A percentile compares a stretch with the other conserved stretches of the same genome.
phyloP scores from a whole-genome alignment of 2,329 filamentous ascomycete genomes.

The Neofusicoccum sp. region DNA sequence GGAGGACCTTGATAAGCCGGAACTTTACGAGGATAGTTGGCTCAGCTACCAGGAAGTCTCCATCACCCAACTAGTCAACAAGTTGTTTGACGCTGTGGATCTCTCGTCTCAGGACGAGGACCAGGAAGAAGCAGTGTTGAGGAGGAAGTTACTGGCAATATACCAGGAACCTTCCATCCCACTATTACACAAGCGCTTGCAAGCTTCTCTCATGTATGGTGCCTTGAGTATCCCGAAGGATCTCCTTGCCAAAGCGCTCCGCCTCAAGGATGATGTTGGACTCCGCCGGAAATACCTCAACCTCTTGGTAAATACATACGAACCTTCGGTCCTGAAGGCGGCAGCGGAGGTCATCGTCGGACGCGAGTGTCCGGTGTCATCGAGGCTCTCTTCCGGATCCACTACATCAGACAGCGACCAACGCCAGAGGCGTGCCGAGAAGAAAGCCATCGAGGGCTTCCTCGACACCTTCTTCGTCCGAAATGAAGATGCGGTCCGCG shows the following conservation, averaged over 20 bases:
- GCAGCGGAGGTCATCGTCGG: slow-evolving; percentile 63
- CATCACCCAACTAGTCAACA: slow-evolving; percentile 63
- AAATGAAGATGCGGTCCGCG: slow-evolving; percentile 57
- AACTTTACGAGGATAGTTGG: slow-evolving; percentile 66
- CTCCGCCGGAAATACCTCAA: slow-evolving; percentile 59
- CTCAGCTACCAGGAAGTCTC: slow-evolving; percentile 63
- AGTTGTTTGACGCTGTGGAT: slow-evolving; percentile 50
- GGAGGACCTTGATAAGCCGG: slow-evolving; percentile 58
- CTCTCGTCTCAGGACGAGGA: slow-evolving; percentile 23
- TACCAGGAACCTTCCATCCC: slow-evolving; percentile 58
- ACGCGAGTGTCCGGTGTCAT: slow-evolving; percentile 48
- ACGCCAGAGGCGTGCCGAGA: slow-evolving; percentile 39
- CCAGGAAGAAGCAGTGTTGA: slow-evolving; percentile 34
- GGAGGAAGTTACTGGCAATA: slow-evolving; percentile 53
- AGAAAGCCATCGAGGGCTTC: slow-evolving; percentile 54
- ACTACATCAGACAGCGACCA: slow-evolving; percentile 39
- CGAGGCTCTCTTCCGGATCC: slow-evolving; percentile 39
- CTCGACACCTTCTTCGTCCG: slow-evolving; percentile 60
- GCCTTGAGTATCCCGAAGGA: slow-evolving; percentile 60
- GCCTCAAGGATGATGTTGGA: slow-evolving; percentile 60
- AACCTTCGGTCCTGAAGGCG: slow-evolving; percentile 52
- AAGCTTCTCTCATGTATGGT: slow-evolving; percentile 61
- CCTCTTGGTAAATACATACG: slow-evolving; percentile 62
- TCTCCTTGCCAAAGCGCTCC: slow-evolving; percentile 46
- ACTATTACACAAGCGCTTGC: slow-evolving; percentile 58